Conservation (phyloP, 192 early-diverging fungal species). For the Coemansia sp. region DNA sequence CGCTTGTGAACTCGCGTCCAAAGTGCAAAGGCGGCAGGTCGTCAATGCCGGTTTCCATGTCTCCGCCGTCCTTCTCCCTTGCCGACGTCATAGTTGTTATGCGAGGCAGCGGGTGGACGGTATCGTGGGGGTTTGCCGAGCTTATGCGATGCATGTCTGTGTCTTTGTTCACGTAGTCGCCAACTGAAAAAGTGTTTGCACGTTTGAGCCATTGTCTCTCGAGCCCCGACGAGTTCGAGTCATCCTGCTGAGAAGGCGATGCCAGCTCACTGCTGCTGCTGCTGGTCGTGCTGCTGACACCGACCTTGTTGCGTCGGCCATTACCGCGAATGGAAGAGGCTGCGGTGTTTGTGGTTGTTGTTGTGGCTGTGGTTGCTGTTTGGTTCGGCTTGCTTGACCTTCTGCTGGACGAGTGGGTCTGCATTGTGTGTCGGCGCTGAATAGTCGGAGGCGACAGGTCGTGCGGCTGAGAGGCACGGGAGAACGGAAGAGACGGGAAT, state of each 20-base stretch:
- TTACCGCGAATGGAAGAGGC: background rate
- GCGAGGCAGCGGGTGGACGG: constrained; percentile 25
- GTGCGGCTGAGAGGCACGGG: background rate
- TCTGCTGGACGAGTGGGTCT: background rate
- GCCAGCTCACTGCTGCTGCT: constrained; percentile 14
- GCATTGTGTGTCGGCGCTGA: background rate
- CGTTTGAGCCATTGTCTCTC: constrained; percentile 34
- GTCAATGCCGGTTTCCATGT: constrained; percentile 28
- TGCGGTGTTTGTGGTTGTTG: constrained; percentile 1
- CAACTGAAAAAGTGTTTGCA: constrained; percentile 34
- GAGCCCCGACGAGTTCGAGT: constrained; percentile 12
- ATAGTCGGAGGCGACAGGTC: background rate
- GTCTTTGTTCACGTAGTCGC: background rate
- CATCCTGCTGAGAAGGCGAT: background rate
- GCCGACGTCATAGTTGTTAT: constrained; percentile 28
- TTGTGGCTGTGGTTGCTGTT: background rate
- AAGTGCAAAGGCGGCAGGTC: constrained; percentile 41
- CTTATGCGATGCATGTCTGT: background rate
- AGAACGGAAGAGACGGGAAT: background rate
- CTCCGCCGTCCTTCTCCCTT: constrained; percentile 26
- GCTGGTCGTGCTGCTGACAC: constrained; percentile 6
- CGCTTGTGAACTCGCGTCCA: constrained; percentile 42
- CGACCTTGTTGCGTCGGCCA: no score
- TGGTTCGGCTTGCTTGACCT: background rate
- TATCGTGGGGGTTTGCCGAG: constrained; percentile 8